These are phyloP conservation scores for Ceratorhiza oryzae-sativae DNA, from an alignment of 1,284 basidiomycete genomes.

Conservation along the genomic window DNA sequence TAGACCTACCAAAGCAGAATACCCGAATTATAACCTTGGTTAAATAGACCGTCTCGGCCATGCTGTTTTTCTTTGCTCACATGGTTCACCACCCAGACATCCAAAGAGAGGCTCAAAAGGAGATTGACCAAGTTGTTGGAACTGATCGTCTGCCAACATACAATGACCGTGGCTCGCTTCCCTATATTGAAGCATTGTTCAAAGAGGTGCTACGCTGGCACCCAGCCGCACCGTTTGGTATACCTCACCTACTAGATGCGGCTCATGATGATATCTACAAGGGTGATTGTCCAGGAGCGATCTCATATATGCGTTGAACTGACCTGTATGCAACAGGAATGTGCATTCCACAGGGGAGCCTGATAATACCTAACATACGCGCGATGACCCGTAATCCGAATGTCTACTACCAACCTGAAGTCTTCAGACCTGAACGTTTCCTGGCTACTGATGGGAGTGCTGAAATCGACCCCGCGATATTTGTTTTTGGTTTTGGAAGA, in stretches of 20 bases:
- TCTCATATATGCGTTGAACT: neutral
- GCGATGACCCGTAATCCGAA: constrained; percentile 2
- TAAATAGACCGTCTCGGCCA: constrained; percentile 2
- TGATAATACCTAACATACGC: constrained; percentile 18
- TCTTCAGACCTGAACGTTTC: constrained; percentile 14
- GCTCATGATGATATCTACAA: constrained; percentile 7
- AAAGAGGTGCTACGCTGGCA: constrained; percentile 38
- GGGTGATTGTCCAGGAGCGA: constrained; percentile 11
- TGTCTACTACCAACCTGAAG: constrained; percentile 5
- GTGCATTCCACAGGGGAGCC: constrained; percentile 5
- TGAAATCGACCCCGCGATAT: neutral
- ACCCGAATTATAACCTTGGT: neutral
- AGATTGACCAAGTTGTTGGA: constrained; percentile 38
- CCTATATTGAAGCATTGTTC: constrained; percentile 34
- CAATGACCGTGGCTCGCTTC: constrained; percentile 18
- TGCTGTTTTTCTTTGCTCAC: constrained; percentile 25
- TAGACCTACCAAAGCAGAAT: neutral
- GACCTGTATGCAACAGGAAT: neutral
- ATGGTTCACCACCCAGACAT: constrained; percentile 40
- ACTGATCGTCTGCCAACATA: constrained; percentile 26
- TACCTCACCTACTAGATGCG: neutral
- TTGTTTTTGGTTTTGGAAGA: constrained; percentile 26
- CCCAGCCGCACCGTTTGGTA: constrained; percentile 36
- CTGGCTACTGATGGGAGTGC: neutral
- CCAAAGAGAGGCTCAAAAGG: constrained; percentile 13